Conservation (phyloP, 2,329 filamentous ascomycete species). For the Lasiodiplodia theobromae region DNA sequence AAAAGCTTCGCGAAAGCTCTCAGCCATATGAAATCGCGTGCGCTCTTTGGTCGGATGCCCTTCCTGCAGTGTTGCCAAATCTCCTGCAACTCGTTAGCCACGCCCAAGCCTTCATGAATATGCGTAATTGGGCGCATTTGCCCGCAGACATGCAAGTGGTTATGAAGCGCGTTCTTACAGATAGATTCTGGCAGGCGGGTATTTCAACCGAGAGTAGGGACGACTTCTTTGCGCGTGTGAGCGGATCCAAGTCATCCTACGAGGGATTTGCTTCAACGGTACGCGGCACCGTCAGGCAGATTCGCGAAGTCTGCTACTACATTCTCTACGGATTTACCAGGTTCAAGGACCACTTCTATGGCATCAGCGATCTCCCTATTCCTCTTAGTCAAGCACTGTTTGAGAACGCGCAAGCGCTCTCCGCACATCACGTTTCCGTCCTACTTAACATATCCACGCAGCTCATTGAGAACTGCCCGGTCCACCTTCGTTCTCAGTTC, state of each 20-base stretch:
- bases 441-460: constrained; percentile 87
- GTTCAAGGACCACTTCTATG: constrained; percentile 87
- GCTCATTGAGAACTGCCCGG: constrained; percentile 90
- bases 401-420: constrained; percentile 79
- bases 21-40: constrained; percentile 77
- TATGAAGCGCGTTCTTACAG: constrained; percentile 83
- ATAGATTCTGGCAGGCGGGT: constrained; percentile 97
- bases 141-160: constrained; percentile 78
- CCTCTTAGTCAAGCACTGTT: constrained; percentile 87
- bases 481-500: constrained; percentile 77
- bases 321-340: constrained; percentile 93
- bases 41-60: constrained; percentile 82
- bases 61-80: constrained; percentile 83
- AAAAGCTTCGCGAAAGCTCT: constrained; percentile 79
- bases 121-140: constrained; percentile 80
- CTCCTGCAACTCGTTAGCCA: constrained; percentile 86
- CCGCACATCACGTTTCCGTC: constrained; percentile 93
- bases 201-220: constrained; percentile 96
- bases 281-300: constrained; percentile 84
- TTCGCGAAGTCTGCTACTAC: constrained; percentile 92
- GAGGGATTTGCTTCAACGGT: constrained; percentile 96
- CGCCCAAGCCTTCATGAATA: constrained; percentile 90
- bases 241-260: constrained; percentile 85
- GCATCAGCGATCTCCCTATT: constrained; percentile 81
- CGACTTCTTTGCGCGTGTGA: constrained; percentile 92